These are phyloP conservation scores for Mollisiaceae sp. DNA, from an alignment of 2,329 filamentous ascomycete species.

Conservation along the genomic window DNA sequence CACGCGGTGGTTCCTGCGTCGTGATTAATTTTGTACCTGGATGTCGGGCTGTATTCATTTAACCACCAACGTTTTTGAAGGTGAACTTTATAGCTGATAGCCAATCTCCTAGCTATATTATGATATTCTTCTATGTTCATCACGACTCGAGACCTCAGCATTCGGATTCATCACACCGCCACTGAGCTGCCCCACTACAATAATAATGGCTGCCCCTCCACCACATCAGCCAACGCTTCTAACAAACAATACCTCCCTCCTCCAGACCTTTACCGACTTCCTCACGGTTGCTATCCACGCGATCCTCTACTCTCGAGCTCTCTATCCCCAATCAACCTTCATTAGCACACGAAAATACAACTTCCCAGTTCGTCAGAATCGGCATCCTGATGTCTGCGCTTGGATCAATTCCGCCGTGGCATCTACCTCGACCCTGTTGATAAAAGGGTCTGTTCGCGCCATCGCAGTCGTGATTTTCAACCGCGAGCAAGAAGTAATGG, in stretches of 20 bases:
- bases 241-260: conserved; percentile 52
- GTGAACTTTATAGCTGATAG: not conserved
- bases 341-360: conserved; percentile 71
- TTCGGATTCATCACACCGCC: conserved; percentile 3
- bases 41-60: not conserved
- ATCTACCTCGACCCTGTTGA: conserved; percentile 64
- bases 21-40: not conserved
- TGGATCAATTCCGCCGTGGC: conserved; percentile 71
- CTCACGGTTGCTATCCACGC: conserved; percentile 73
- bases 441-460: conserved; percentile 50
- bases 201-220: conserved; percentile 10
- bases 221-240: conserved; percentile 39
- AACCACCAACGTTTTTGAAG: not conserved
- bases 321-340: conserved; percentile 72
- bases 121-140: not conserved
- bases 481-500: conserved; percentile 43
- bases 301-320: conserved; percentile 68
- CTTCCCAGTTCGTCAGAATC: conserved; percentile 71
- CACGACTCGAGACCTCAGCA: conserved; percentile 1
- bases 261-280: conserved; percentile 67
- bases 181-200: conserved; percentile 9
- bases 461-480: conserved; percentile 47
- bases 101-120: not conserved
- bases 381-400: conserved; percentile 71
- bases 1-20: not conserved